Evolutionary conservation across 495 filamentous ascomycete genomes (phyloP).

Genomic region (Hypomontagnella monticulosa): DNA sequence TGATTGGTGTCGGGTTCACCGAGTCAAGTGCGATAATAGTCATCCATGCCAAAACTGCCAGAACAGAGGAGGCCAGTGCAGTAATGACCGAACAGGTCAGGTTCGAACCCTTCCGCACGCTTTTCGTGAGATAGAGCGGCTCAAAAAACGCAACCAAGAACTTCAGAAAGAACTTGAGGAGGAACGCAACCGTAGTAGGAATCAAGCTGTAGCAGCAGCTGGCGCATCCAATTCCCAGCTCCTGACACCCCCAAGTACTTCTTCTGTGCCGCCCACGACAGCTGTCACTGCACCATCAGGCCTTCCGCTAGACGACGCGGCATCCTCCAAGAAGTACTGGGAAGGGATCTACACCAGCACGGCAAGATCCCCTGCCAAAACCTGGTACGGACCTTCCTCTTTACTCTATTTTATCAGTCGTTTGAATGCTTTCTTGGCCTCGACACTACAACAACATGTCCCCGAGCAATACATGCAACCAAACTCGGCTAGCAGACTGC

Average conservation of each 20-base stretch:
- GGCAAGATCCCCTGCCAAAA: constrained; percentile 41
- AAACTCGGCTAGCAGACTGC: constrained; percentile 19
- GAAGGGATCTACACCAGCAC: constrained; percentile 45
- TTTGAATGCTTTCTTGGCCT: constrained; percentile 46
- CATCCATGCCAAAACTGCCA: constrained; percentile 58
- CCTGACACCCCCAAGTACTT: constrained; percentile 3
- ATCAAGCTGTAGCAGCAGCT: constrained; percentile 14
- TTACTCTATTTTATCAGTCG: constrained; percentile 53
- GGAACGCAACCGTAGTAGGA: constrained; percentile 21
- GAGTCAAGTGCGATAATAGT: constrained; percentile 58
- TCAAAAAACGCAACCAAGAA: constrained; percentile 50
- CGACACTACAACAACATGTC: constrained; percentile 43
- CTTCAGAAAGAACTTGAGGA: constrained; percentile 50
- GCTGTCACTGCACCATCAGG: neutral
- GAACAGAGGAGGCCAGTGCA: constrained; percentile 52
- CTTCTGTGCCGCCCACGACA: neutral
- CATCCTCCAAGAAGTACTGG: constrained; percentile 32
- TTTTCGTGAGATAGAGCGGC: constrained; percentile 53
- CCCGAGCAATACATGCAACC: constrained; percentile 28
- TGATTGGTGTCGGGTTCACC: constrained; percentile 59
- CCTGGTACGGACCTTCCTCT: constrained; percentile 53
- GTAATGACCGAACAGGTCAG: constrained; percentile 46
- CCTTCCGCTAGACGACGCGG: constrained; percentile 5
- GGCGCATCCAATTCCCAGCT: constrained; percentile 3
- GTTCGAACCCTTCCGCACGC: constrained; percentile 51